phyloP scores from a whole-genome alignment of 202 grass and related monocot species.

The Zizania palustris region DNA sequence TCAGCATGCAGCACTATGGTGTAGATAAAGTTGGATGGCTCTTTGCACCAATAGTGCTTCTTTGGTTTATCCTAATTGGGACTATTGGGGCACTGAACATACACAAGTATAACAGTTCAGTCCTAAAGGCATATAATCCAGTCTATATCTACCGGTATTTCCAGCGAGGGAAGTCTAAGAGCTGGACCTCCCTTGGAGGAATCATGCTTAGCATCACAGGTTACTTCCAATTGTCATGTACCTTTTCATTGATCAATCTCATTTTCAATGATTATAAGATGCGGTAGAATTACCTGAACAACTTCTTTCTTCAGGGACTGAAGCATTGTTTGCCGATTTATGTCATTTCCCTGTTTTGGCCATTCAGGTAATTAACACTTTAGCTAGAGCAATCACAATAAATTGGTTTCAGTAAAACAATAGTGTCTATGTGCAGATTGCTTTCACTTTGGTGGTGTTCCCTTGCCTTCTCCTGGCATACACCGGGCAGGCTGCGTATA shows the following conservation, averaged over 20 bases:
- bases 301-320: slow-evolving; percentile 62
- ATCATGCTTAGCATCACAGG: slow-evolving; percentile 84
- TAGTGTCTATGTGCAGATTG: slow-evolving; percentile 59
- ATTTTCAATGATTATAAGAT: slow-evolving; percentile 23
- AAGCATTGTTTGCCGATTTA: slow-evolving; percentile 94
- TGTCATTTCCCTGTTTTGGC: slow-evolving; percentile 85
- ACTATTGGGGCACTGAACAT: slow-evolving; percentile 67
- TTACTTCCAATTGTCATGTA: slow-evolving; percentile 35
- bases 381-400: slow-evolving; percentile 21
- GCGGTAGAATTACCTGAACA: slow-evolving; percentile 39
- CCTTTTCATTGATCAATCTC: slow-evolving; percentile 25
- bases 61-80: slow-evolving; percentile 85
- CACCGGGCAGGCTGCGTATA: slow-evolving; percentile 86
- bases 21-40: slow-evolving; percentile 98
- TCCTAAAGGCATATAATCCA: slow-evolving; percentile 82
- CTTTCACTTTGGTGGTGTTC: slow-evolving; percentile 80
- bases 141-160: slow-evolving; percentile 65
- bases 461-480: slow-evolving; percentile 94
- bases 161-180: slow-evolving; percentile 48
- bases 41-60: slow-evolving; percentile 84
- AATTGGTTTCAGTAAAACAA: slow-evolving; percentile 28
- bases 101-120: slow-evolving; percentile 70
- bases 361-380: slow-evolving; percentile 61
- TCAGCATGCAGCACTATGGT: slow-evolving; percentile 96
- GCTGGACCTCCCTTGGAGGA: slow-evolving; percentile 80